Evolutionary conservation across 306 rosid species (phyloP), one percentile per base, ranked within the genome.

Genomic region (Quercus glauca): DNA sequence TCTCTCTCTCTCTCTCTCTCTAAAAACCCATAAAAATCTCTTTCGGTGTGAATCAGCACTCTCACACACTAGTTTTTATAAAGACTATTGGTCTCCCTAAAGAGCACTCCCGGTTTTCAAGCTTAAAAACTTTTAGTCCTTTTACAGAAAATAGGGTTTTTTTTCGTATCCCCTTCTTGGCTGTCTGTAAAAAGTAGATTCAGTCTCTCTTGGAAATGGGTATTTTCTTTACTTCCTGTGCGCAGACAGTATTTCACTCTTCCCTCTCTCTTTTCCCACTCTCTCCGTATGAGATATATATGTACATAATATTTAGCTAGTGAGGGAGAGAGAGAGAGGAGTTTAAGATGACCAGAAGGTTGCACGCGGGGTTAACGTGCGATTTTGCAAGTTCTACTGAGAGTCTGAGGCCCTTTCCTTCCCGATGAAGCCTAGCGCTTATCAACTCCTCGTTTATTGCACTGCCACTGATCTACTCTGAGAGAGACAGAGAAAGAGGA

Each of bases 351-450:
- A 49, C 19, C 56, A 19, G 63, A 29, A 43, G 37, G 20, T 63
- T 78, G 81, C 78, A 86, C 75, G 45, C 69, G 81, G 89, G 76
- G 86, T 82, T 88, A 86, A 86, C 91, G 93, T 89, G 90, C 84
- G 81, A 76, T 67, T 76, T 86, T 88, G 85, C 88, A 81, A 87
- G 83, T 85, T 55, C 79, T 61, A 80, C 88, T 85, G 61, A 60
- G 78, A 61, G 79, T 64, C 71, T 25, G 68, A 20, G 51, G 9
- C 72, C 35, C 74, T 90, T 91, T 83, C 91, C 89, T 91, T 91
- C 93, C 96, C 96, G 58, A 90, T 84, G 88, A 84, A 79, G 71
- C 55, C 67, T 31, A 11, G 13, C 20, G 20, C 26, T 65, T 15
- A 71, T 56, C 75, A 71, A 71, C 59, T 76, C 85, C 82, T 86